A percentile compares a stretch with the other conserved stretches of the same genome.
Evolutionary conservation across 768 basidiomycete species (phyloP).

Genomic region (Suillus lakei): DNA sequence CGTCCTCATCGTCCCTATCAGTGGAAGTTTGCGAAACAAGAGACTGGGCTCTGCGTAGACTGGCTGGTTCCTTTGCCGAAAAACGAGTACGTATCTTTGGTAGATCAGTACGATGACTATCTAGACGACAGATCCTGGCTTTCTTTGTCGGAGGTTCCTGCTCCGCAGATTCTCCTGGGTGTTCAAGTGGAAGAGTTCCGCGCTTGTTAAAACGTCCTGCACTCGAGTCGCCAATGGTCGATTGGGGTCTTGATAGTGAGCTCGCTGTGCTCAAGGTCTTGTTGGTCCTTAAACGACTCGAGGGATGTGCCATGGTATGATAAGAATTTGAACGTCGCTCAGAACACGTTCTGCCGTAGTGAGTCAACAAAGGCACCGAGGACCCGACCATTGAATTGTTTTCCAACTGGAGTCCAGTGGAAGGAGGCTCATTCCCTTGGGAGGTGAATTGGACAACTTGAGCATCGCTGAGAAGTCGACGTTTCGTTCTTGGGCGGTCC

Average conservation of each 20-base stretch:
- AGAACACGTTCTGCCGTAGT: not conserved
- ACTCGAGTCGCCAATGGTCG: not conserved
- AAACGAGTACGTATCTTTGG: constrained; percentile 13
- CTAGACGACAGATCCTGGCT: constrained; percentile 16
- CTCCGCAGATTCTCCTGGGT: not conserved
- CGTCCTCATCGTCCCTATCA: constrained; percentile 16
- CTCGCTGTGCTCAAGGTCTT: not conserved
- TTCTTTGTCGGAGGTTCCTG: constrained; percentile 19
- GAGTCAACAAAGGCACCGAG: not conserved
- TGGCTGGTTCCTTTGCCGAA: constrained; percentile 40
- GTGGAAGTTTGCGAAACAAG: constrained; percentile 36
- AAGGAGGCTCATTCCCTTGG: too few relatives aligned
- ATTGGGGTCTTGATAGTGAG: not conserved
- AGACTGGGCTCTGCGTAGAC: constrained; percentile 45
- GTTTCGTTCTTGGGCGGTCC: not conserved
- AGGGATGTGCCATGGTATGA: not conserved
- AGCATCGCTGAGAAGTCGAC: not conserved
- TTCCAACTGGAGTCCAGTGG: not conserved
- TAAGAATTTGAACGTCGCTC: not conserved
- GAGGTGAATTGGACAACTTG: not conserved
- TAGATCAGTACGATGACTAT: constrained; percentile 5
- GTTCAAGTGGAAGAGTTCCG: not conserved
- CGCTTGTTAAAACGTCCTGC: not conserved
- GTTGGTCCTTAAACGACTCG: not conserved
- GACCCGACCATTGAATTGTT: not conserved